Evolutionary conservation across 768 basidiomycete genomes (phyloP), one percentile per base, ranked within the genome.

Genomic region (Suillus occidentalis): DNA sequence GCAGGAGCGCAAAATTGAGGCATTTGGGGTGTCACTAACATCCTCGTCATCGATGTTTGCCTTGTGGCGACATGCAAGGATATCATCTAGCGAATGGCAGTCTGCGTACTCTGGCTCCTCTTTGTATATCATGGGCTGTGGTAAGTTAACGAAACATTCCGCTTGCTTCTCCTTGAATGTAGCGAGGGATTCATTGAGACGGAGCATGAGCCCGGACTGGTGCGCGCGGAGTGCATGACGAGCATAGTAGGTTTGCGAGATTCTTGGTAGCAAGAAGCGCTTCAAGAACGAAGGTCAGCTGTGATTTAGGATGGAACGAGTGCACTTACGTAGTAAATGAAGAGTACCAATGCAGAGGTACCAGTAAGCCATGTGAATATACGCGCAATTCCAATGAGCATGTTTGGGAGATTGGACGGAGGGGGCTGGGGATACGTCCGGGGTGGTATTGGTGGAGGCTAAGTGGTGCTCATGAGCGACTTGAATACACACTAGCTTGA

Each of bases 381-480:
- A 50, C 89, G 83, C 31, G 80, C 75, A 20, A 88, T 75, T 3
- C 87, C 90, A 13, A 87, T 73, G n/a, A 93, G 77, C 45, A 92
- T 81, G 53, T 82, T 81, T 0, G 90, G 90, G 1, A 93, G 76
- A 69, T 84, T 85, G 4, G 91, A 92, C 3, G 90, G 90, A 6
- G 87, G 84, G 13, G 81, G 83, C 65, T 84, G 85, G 4, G 91
- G 91, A 69, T 93, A 93, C 57, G 88, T 87, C 68, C 89, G 83
- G 0, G 91, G 89, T 22, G 91, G 91, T 42, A 93, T 75, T 6
- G 74, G 64, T 10, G 88, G 90, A 13, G 74, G 70, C 71, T 78
- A 71, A 18, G 73, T 73, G 39, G 18, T 28, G 39, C n/a, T 28
- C 63, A 59, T 50, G n/a, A 53, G 50, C 20, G 14, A 31, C 31